These are phyloP conservation scores for Suillus alpinus DNA, from an alignment of 768 basidiomycete species.

Conservation along the genomic window DNA sequence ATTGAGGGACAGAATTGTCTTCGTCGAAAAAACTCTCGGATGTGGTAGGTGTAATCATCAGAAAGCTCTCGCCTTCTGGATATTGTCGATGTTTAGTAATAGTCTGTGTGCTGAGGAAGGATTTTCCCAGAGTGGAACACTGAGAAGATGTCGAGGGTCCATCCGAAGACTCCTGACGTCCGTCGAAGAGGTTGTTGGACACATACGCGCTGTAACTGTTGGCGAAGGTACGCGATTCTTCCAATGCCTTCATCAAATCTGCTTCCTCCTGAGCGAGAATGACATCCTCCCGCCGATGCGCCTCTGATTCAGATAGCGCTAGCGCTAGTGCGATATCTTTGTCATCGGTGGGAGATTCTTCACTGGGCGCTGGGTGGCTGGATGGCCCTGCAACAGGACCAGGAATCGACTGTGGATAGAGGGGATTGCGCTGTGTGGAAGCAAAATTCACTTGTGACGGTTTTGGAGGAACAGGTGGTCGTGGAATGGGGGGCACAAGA, in stretches of 20 bases:
- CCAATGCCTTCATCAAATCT: constrained; percentile 61
- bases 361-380: not conserved
- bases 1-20: constrained; percentile 27
- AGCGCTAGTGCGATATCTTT: constrained; percentile 48
- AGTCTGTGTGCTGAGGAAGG: constrained; percentile 14
- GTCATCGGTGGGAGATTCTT: constrained; percentile 31
- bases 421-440: constrained; percentile 23
- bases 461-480: constrained; percentile 42
- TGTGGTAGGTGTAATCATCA: constrained; percentile 26
- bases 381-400: constrained; percentile 14
- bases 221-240: constrained; percentile 43
- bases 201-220: constrained; percentile 4
- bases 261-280: constrained; percentile 51
- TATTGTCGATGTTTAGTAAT: not conserved
- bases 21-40: constrained; percentile 13
- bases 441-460: constrained; percentile 22
- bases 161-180: constrained; percentile 4
- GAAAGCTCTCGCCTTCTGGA: constrained; percentile 29
- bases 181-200: not conserved
- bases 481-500: constrained; percentile 15
- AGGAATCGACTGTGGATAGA: constrained; percentile 33
- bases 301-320: constrained; percentile 43
- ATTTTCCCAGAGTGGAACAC: constrained; percentile 12
- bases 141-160: constrained; percentile 7
- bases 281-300: constrained; percentile 24